Base-by-base conservation (phyloP, 768 basidiomycete genomes). In the Lactarius indigo region DNA sequence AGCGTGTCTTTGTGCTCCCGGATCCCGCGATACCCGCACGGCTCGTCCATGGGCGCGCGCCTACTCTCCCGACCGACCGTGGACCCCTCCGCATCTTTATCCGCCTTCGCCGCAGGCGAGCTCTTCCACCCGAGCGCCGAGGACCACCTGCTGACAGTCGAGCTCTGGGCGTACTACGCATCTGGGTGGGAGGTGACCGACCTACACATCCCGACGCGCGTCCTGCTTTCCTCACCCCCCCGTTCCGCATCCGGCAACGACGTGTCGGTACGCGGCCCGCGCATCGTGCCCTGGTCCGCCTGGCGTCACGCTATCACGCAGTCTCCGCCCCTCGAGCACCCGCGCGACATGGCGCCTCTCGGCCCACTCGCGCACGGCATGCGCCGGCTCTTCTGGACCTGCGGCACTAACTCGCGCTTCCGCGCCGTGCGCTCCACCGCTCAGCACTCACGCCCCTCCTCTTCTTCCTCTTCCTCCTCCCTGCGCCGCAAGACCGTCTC, bases 111-210 rank as follows among this genome's bases (percentile, higher is more conserved):
- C 23, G 13, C 50, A 13, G 33, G 23, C 26, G 26, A 39, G 31
- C 55, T 31, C 17, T 63, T 57, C 30, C 26, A 57, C n/a, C 54
- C 55, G 7, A 47, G 56, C 55, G 41, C 23, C 6, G 20, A 31
- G 30, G 62, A 56, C 30, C 18, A 33, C 12, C 28, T 44, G 41
- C n/a, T 57, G 7, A 56, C 54, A 12, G 28, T 56, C 12, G 62
- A 63, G 33, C 41, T 44, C 3, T 63, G 62, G 55, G 39, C 62
- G 5, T 63, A 57, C 55, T 35, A 33, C 62, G 28, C 28, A 7
- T 42, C 56, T 1, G 55, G 42, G 1, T 63, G 62, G 62, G 62
- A 57, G 28, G 62, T 63, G 20, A 56, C 62, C 3, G 62, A 57
- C 41, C n/a, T 52, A 2, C 54, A 56, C 54, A 56, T 63, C 61